phyloP scores from a whole-genome alignment of 2,329 filamentous ascomycete genomes.

The Cadophora sp. region DNA sequence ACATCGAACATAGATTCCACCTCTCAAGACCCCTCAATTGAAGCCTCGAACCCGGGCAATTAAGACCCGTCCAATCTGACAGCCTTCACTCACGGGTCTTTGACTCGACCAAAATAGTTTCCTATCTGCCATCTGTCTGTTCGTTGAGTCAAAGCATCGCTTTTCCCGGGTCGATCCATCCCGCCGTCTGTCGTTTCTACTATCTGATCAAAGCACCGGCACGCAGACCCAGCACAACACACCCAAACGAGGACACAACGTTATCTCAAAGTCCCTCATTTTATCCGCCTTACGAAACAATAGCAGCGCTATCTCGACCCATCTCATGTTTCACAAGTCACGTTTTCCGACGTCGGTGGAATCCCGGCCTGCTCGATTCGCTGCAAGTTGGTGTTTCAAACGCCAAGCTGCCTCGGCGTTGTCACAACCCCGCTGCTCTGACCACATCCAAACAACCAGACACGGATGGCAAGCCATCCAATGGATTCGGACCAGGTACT shows the following conservation, averaged over 20 bases:
- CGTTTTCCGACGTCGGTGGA: slow-evolving; percentile 2
- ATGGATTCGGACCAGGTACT: neutral
- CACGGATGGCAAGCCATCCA: neutral
- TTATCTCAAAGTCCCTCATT: neutral
- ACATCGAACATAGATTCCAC: neutral
- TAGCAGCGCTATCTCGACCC: neutral
- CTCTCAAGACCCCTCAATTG: neutral
- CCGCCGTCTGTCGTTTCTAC: slow-evolving; percentile 2
- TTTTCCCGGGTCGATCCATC: slow-evolving; percentile 4
- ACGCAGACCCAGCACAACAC: neutral
- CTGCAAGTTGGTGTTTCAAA: slow-evolving; percentile 10
- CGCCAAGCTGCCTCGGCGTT: slow-evolving; percentile 11
- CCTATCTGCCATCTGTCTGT: slow-evolving; percentile 6
- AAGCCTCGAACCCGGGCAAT: neutral
- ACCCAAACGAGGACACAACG: neutral
- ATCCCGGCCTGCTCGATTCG: neutral
- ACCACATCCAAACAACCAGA: slow-evolving; percentile 3
- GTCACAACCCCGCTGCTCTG: slow-evolving; percentile 5
- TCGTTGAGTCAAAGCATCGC: neutral
- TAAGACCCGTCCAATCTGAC: neutral
- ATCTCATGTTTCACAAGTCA: slow-evolving; percentile 9
- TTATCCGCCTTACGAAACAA: slow-evolving; percentile 1
- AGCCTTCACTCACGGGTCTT: neutral
- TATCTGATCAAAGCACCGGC: neutral
- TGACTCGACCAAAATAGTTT: slow-evolving; percentile 8